Percentiles rank a stretch among this genome's conserved stretches.
phyloP scores from a whole-genome alignment of 179 eudicot species.

The Nepenthes alata region DNA sequence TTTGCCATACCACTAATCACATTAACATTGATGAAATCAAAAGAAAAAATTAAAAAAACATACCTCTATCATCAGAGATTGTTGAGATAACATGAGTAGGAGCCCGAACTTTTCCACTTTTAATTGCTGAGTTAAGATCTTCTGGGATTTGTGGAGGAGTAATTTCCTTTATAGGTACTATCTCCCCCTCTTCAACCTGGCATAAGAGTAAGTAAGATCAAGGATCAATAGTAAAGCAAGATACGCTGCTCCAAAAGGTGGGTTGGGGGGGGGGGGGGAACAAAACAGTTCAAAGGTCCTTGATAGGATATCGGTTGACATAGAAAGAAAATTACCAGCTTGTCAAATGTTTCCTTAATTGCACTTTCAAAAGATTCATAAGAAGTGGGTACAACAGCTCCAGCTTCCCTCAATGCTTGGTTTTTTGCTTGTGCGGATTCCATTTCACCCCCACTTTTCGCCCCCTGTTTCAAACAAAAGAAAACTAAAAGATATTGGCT shows the following conservation, averaged over 20 bases:
- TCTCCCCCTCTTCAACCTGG: slow-evolving; percentile 71
- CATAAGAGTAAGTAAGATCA: neutral
- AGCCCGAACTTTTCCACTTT: slow-evolving; percentile 98
- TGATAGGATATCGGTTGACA: too few relatives aligned
- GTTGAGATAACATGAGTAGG: slow-evolving; percentile 98
- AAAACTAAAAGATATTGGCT: neutral
- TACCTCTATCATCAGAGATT: slow-evolving; percentile 93
- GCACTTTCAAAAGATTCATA: slow-evolving; percentile 79
- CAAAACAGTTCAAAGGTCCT: neutral
- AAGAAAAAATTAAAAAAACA: slow-evolving; percentile 1
- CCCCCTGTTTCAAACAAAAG: slow-evolving; percentile 48
- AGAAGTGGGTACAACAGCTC: slow-evolving; percentile 93
- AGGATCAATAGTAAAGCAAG: too few relatives aligned
- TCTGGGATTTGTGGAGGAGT: slow-evolving; percentile 97
- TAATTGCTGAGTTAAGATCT: slow-evolving; percentile 83
- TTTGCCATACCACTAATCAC: neutral
- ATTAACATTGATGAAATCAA: neutral
- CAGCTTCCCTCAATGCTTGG: slow-evolving; percentile 87
- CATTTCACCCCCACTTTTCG: slow-evolving; percentile 97
- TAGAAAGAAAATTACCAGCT: slow-evolving; percentile 41
- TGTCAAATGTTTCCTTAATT: slow-evolving; percentile 76
- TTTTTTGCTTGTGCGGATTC: slow-evolving; percentile 99
- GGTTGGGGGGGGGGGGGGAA: neutral
- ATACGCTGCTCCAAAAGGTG: neutral
- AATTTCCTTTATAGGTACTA: slow-evolving; percentile 67